Conservation (phyloP, 1,284 basidiomycete genomes). For the Rhodotorula sp. region DNA sequence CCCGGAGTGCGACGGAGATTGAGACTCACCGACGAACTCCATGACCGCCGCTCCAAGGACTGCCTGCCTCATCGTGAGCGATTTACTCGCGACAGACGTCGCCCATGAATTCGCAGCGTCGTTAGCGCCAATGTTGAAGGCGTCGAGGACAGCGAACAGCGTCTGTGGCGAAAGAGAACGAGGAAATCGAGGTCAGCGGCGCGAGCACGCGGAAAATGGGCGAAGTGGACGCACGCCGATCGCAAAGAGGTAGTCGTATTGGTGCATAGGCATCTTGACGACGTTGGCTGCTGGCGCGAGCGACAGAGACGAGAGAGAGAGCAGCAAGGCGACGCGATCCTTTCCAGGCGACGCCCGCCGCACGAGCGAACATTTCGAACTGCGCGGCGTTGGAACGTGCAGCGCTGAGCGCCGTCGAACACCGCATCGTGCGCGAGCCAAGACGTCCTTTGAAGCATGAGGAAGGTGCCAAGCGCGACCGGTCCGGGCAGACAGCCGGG, state of each 20-base stretch:
- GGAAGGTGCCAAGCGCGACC: neutral
- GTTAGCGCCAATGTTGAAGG: conserved; percentile 53
- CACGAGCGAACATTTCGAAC: too few species aligned
- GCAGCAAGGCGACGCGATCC: too few species aligned
- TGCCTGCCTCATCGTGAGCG: conserved; percentile 53
- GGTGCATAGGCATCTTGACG: conserved; percentile 26
- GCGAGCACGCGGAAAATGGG: neutral
- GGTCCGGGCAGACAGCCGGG: too few species aligned
- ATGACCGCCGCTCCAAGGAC: conserved; percentile 50
- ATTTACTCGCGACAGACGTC: conserved; percentile 53
- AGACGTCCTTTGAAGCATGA: neutral
- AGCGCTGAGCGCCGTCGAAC: too few species aligned
- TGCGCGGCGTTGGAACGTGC: too few species aligned
- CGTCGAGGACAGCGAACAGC: conserved; percentile 52
- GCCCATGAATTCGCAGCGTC: conserved; percentile 54
- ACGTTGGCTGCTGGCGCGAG: neutral
- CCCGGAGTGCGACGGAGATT: too few species aligned
- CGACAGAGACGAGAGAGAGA: neutral
- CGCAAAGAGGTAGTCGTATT: conserved; percentile 54
- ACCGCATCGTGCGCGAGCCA: too few species aligned
- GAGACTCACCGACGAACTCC: conserved; percentile 51
- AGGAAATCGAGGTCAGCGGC: neutral
- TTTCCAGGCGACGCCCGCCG: too few species aligned
- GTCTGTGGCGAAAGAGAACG: neutral
- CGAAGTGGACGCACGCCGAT: conserved; percentile 38